These are phyloP conservation scores for Scheffersomyces titani DNA, from an alignment of 1,139 yeast species.

Conservation along the genomic window DNA sequence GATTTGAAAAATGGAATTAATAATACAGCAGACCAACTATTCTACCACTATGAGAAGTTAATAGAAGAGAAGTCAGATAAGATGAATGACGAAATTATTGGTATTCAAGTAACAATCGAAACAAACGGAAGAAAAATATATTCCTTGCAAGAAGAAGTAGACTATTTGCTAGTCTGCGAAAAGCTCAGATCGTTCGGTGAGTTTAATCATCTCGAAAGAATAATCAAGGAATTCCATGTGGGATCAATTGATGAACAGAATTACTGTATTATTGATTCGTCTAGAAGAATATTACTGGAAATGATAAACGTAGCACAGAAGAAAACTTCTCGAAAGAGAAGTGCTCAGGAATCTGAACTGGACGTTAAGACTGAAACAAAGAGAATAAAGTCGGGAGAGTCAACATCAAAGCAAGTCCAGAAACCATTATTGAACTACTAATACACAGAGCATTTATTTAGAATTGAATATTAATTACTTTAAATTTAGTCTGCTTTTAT, in stretches of 20 bases:
- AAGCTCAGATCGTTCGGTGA: neutral
- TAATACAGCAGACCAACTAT: slow-evolving; percentile 20
- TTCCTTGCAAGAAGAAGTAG: neutral
- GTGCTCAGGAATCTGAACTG: neutral
- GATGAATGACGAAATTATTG: neutral
- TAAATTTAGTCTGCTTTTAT: neutral
- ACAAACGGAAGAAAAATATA: neutral
- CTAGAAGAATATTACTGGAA: slow-evolving; percentile 4
- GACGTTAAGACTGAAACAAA: slow-evolving; percentile 5
- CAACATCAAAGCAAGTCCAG: neutral
- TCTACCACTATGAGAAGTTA: slow-evolving; percentile 13
- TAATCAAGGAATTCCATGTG: neutral
- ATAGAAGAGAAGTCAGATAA: slow-evolving; percentile 1
- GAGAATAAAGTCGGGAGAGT: neutral
- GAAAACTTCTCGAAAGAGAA: slow-evolving; percentile 8
- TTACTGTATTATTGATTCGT: neutral
- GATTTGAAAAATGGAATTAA: slow-evolving; percentile 10
- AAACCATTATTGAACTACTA: slow-evolving; percentile 16
- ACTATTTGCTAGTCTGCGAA: neutral
- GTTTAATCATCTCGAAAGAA: neutral
- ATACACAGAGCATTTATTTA: neutral
- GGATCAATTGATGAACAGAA: neutral
- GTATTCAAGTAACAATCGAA: neutral
- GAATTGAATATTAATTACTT: neutral
- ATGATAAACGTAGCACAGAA: slow-evolving; percentile 2